Conservation (phyloP, 2,329 filamentous ascomycete species). For the Talaromyces sp. region DNA sequence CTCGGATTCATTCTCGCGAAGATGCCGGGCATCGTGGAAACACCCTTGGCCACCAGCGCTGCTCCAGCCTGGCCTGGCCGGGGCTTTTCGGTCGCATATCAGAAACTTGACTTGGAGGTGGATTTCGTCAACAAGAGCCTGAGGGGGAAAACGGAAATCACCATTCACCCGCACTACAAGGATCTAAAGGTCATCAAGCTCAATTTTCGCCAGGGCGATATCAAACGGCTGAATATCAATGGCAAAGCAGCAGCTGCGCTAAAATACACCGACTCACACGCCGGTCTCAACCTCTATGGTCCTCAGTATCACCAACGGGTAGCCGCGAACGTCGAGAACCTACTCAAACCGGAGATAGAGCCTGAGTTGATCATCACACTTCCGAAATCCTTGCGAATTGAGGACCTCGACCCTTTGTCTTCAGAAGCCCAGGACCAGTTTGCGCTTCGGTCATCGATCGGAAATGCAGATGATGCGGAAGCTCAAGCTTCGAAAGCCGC, state of each 20-base stretch:
- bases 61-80: conserved; percentile 24
- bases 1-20: conserved; percentile 25
- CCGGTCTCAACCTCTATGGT: conserved; percentile 48
- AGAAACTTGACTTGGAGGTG: conserved; percentile 83
- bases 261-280: conserved; percentile 38
- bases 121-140: conserved; percentile 73
- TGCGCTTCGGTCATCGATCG: conserved; percentile 36
- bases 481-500: conserved; percentile 27
- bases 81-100: conserved; percentile 63
- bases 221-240: conserved; percentile 47
- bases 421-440: conserved; percentile 43
- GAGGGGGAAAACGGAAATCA: conserved; percentile 74
- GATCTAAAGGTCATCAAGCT: conserved; percentile 52
- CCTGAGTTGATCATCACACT: conserved; percentile 55
- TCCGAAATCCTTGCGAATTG: conserved; percentile 56
- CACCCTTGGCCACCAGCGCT: conserved; percentile 14
- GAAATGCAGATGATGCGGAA: conserved; percentile 31
- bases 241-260: conserved; percentile 31
- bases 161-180: conserved; percentile 59
- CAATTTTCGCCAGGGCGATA: conserved; percentile 57
- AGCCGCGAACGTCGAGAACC: conserved; percentile 59
- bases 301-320: conserved; percentile 72
- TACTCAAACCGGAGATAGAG: conserved; percentile 46
- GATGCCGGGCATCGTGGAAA: conserved; percentile 37
- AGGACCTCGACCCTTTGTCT: conserved; percentile 52